phyloP scores from a whole-genome alignment of 1,139 yeast species.

The Sugiyamaella paludigena region DNA sequence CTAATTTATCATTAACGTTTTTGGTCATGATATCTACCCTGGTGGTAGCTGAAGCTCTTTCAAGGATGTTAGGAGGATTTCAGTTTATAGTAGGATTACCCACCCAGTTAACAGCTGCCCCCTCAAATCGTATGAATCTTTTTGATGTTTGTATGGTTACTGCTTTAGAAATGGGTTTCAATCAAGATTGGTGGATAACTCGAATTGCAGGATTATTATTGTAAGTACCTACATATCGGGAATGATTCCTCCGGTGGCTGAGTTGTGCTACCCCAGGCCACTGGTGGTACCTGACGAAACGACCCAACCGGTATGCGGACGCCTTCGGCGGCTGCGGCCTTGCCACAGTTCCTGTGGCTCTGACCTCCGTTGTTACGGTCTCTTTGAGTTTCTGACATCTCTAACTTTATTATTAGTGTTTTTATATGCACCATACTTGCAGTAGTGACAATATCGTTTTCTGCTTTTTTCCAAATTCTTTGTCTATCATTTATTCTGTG shows the following conservation, averaged over 20 bases:
- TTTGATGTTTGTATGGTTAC: slow-evolving; percentile 1
- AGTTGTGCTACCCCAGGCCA: too few species aligned
- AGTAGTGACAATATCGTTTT: slow-evolving; percentile 21
- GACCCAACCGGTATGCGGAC: not conserved
- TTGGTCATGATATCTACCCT: slow-evolving; percentile 5
- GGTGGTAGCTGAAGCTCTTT: slow-evolving; percentile 7
- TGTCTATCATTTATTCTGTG: slow-evolving; percentile 25
- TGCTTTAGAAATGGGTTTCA: slow-evolving; percentile 11
- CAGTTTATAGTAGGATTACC: slow-evolving; percentile 9
- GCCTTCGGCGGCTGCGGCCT: not conserved
- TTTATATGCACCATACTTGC: slow-evolving; percentile 10
- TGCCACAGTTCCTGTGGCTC: not conserved
- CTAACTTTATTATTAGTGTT: slow-evolving; percentile 8
- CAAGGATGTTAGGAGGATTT: slow-evolving; percentile 10
- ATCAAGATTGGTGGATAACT: slow-evolving; percentile 9
- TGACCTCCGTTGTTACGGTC: not conserved
- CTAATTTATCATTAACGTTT: slow-evolving; percentile 1
- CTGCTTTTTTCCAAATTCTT: slow-evolving; percentile 25
- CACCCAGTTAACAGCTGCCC: not conserved
- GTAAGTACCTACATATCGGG: slow-evolving; percentile 4
- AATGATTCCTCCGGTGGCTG: not conserved
- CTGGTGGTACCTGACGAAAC: too few species aligned
- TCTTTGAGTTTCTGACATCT: not conserved
- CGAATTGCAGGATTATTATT: slow-evolving; percentile 5
- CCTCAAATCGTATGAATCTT: not conserved